Evolutionary conservation across 2,329 filamentous ascomycete genomes (phyloP).

Genomic region (Didymella glomerata): DNA sequence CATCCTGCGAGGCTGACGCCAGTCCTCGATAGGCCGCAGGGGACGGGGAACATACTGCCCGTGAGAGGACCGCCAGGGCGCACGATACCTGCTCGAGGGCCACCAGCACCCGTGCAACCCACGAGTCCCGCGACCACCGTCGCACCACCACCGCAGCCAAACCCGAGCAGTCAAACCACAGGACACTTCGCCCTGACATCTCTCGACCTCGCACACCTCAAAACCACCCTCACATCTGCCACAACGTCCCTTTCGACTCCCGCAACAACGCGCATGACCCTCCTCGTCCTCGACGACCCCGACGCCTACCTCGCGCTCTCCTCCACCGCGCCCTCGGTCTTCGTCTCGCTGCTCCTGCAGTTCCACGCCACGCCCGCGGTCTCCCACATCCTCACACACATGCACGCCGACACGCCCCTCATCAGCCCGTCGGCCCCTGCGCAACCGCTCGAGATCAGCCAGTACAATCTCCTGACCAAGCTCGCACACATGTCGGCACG

Average conservation of each 20-base stretch:
- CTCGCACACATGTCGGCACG: conserved; percentile 78
- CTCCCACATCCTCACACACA: conserved; percentile 71
- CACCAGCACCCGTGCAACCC: conserved; percentile 9
- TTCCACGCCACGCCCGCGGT: conserved; percentile 61
- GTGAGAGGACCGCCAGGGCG: conserved; percentile 32
- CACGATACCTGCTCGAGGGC: conserved; percentile 27
- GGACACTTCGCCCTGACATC: conserved; percentile 38
- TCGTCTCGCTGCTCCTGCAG: conserved; percentile 39
- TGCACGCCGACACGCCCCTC: conserved; percentile 76
- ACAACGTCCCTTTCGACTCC: conserved; percentile 29
- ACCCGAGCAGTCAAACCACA: conserved; percentile 2
- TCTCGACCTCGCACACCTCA: conserved; percentile 37
- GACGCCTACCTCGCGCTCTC: conserved; percentile 53
- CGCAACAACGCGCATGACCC: conserved; percentile 35
- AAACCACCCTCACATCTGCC: conserved; percentile 39
- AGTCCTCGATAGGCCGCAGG: conserved; percentile 2
- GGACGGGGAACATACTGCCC: conserved; percentile 24
- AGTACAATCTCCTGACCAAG: conserved; percentile 68
- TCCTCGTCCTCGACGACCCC: conserved; percentile 58
- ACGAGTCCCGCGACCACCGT: conserved; percentile 9
- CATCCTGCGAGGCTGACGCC: not conserved
- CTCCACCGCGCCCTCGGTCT: conserved; percentile 31
- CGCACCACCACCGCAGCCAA: not conserved
- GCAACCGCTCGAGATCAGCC: conserved; percentile 47
- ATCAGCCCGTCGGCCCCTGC: conserved; percentile 58